Evolutionary conservation across 495 filamentous ascomycete species (phyloP), one percentile per base, ranked within the genome.

Genomic region (Clohesyomyces aquaticus): DNA sequence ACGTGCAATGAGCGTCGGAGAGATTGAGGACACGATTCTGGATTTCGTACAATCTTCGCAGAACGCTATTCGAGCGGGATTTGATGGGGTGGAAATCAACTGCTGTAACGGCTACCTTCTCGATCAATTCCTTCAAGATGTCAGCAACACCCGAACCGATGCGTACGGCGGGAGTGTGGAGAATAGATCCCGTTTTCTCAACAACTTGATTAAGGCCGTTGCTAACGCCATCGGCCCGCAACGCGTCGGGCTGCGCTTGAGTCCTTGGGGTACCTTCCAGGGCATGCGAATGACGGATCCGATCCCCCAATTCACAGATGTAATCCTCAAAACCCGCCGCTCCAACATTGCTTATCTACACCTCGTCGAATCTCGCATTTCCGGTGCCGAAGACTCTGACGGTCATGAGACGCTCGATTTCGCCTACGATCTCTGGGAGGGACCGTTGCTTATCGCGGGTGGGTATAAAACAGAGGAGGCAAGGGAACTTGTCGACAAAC

Each of bases 31-130:
- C 1, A 55, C 50, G 18, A 28, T 63, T n/a, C 1, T 28, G 12
- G 59, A 63, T 3, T 55, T 46, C 21, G 50, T 29, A 32, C 8
- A 27, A 1, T 49, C 59, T 1, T 25, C 59, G 8, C 28, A 54
- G 12, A 58, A 64, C 25, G 53, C 53, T 0, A 46, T 62, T n/a
- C 8, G 27, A 1, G 88, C 88, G 2, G 88, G 88, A 8, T 91
- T 90, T 52, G 88, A 91, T 67, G 87, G 86, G 22, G 87, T 91
- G 3, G 88, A 91, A 76, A 76, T 90, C 54, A 87, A 90, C 70
- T 83, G 76, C 27, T 85, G 86, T 2, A 90, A 91, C 66, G 88
- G 88, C 14, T 90, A 89, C 69, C 74, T 91, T 52, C 74, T 89
- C 50, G 86, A 91, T 69, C 88, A 91, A 74, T 91, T 91, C 72